Evolutionary conservation across 768 basidiomycete genomes (phyloP), one percentile per base, ranked within the genome.

Genomic region (Flagelloscypha sp.): DNA sequence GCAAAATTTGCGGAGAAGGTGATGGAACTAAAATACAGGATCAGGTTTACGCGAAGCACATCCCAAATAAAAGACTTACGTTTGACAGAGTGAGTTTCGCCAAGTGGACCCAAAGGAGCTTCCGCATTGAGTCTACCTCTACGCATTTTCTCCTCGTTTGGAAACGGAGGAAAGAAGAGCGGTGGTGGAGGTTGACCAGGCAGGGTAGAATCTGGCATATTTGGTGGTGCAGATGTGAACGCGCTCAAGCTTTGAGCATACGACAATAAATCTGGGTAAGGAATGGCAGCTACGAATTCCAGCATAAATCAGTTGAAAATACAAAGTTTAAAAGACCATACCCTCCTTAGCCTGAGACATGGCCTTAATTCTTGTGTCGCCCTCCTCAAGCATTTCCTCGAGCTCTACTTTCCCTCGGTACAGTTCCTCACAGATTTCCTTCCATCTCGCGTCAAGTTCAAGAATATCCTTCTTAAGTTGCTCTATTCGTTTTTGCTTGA

Each of bases 101-200:
- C 87, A 30, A 83, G 67, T 28, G 75, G 56, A 5, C 81, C 87
- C 38, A 88, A 66, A 1, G 84, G 86, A 18, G 79, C 81, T 55
- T 87, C 84, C 15, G 76, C 77, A 49, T 83, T 86, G 55, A 88
- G 72, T 38, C 72, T 70, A 1, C 87, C 87, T 17, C 79, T 70
- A 34, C 86, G 77, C 84, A 90, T 87, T 58, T 86, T 89, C 54
- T 88, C 87, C 59, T 88, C 86, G 50, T 87, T 88, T 1, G 87
- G 87, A 55, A 88, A 90, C 8, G 88, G 88, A 24, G 86, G 86
- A 61, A 88, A 87, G 68, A 90, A 88, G 27, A 85, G 52, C 12
- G 81, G 83, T 12, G 79, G 78, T 1, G 82, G 81, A 8, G 77
- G 77, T 46, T 82, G 84, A 7, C 80, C 81, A 1, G 81, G 77